Evolutionary conservation across 1,284 basidiomycete species (phyloP), one percentile per base, ranked within the genome.

Genomic region (Boletus mariae): DNA sequence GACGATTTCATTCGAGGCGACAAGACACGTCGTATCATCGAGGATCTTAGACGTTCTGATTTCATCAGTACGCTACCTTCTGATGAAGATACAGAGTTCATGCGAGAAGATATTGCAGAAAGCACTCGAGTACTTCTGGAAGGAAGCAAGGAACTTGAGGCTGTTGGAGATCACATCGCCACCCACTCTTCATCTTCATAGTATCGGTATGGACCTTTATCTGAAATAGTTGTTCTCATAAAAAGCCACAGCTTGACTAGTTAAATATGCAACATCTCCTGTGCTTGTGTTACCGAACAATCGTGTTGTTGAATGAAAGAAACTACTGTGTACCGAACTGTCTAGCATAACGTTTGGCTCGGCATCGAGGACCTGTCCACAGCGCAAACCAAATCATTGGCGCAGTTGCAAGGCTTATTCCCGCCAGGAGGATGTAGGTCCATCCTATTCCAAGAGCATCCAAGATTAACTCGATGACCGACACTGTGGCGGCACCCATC

Each of bases 341-440:
- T 51, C 45, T 47, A 13, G 41, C 47, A n/a, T 37, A 46, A 20
- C 65, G 61, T 45, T 58, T 61, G n/a, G 58, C 67, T 26, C 77
- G 70, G 58, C 62, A 73, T 9, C 60, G 60, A 26, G 75, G 77
- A 10, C 76, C 78, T 41, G 73, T 61, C 56, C 61, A 61, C 25
- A 75, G 64, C 10, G 66, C 66, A 37, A 76, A 54, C 58, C 69
- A 77, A 38, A 75, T 61, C 43, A 76, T 61, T 3, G 76, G 77
- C n/a, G 72, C 53, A 10, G 68, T 65, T 3, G 73, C 55, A 9
- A 76, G 58, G 48, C 68, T 64, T 41, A 79, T 59, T 7, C 71
- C 71, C 8, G 65, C 71, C 32, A 80, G 61, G 2, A 80, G 59
- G 38, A 75, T 63, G 55, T 76, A 81, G 11, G 79, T 78, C 79